Conservation (phyloP, 2,329 filamentous ascomycete genomes). For the Ceratocystis eucalypticola region DNA sequence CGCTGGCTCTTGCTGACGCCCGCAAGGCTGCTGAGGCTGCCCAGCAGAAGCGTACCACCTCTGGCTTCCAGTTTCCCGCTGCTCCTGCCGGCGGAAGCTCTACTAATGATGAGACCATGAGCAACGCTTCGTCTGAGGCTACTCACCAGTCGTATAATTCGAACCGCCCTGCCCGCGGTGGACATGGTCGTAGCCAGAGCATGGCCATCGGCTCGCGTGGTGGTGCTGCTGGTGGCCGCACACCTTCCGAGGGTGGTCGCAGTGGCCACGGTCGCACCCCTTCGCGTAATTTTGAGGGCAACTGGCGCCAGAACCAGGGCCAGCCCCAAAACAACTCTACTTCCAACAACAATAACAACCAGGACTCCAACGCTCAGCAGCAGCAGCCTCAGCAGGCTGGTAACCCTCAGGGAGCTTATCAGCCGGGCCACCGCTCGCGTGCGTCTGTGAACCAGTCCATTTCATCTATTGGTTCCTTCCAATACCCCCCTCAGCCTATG, state of each 20-base stretch:
- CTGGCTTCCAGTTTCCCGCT: conserved; percentile 85
- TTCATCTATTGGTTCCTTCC: conserved; percentile 70
- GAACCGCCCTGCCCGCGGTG: conserved; percentile 43
- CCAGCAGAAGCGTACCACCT: conserved; percentile 90
- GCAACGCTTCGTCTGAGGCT: conserved; percentile 26
- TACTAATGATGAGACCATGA: conserved; percentile 36
- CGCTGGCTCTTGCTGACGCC: conserved; percentile 82
- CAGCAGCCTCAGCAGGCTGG: conserved; percentile 39
- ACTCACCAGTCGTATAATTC: conserved; percentile 26
- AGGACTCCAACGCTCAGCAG: conserved; percentile 18
- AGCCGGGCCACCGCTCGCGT: conserved; percentile 79
- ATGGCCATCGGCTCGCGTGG: conserved; percentile 67
- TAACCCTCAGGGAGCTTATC: conserved; percentile 45
- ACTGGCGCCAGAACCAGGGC: conserved; percentile 68
- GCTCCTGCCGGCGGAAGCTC: conserved; percentile 51
- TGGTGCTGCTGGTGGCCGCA: conserved; percentile 38
- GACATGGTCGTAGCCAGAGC: conserved; percentile 72
- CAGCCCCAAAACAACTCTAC: conserved; percentile 29
- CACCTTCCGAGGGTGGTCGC: conserved; percentile 58
- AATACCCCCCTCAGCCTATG: conserved; percentile 77
- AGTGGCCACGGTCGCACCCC: conserved; percentile 69
- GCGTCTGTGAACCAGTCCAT: conserved; percentile 71
- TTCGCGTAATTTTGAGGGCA: conserved; percentile 93
- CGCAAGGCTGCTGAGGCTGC: conserved; percentile 95
- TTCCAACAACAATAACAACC: conserved; percentile 6